Base-by-base conservation (phyloP, 805 yeast species). In the Candida chauliodis region DNA sequence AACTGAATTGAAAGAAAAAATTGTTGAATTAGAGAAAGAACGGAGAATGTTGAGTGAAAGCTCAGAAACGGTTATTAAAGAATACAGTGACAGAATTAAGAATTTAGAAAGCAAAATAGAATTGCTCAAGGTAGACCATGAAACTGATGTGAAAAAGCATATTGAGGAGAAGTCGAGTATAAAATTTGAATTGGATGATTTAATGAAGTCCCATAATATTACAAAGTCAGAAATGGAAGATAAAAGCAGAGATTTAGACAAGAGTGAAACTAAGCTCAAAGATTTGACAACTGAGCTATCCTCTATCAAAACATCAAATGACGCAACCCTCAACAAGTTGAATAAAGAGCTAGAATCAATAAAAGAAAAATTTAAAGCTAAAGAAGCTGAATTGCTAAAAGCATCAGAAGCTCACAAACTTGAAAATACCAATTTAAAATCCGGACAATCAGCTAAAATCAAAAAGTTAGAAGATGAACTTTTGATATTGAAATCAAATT, bases 21-120 rank as follows among this genome's bases (percentile, higher is more conserved):
- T 48, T 1, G 43, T 55, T 28, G 79, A 72, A 30, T 67, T 77
- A 42, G 82, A 77, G 34, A 63, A 61, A 23, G 82, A 77, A 47
- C 58, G 82, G 38, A 59, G 56, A 9, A 55, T 71, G 47, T 50
- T 75, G 9, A 67, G 67, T 38, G 73, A 73, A 37, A 71, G 61
- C 34, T 76, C 83, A 0, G 78, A 73, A 40, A 62, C 75, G 0
- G 59, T 71, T 0, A 60, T 75, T 0, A 64, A 71, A 44, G 77
- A 75, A 39, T 76, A 75, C 45, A 60, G 71, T 8, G 71, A 67
- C 21, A 73, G 68, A 47, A 65, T 76, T 7, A 57, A 62, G 11
- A 47, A 44, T 7, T 49, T 78, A 11, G 82, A 78, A 42, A 65
- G 56, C 5, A 49, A 55, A 4, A 24, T 58, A 4, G 6, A 40